Percentiles rank a stretch among this genome's conserved stretches.
Conservation (phyloP, 768 basidiomycete genomes). For the Lentinus tigrinus region DNA sequence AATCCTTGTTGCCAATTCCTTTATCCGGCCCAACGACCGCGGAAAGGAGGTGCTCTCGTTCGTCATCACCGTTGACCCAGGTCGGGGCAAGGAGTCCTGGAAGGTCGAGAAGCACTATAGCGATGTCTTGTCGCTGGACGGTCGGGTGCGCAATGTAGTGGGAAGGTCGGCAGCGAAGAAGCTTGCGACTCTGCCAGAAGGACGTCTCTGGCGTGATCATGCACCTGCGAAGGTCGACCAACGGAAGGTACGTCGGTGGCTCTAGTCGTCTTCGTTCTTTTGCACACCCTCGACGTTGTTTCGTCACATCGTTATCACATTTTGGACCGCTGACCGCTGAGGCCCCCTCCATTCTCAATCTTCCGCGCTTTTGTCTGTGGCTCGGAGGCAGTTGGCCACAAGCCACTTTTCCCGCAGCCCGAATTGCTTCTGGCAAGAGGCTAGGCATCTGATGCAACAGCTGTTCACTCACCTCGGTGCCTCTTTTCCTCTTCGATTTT, state of each 20-base stretch:
- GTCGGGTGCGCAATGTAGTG: conserved; percentile 55
- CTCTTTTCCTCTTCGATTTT: neutral
- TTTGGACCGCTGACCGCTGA: neutral
- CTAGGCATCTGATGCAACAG: conserved; percentile 4
- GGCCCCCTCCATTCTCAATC: neutral
- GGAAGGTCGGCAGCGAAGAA: conserved; percentile 75
- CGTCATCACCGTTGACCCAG: conserved; percentile 72
- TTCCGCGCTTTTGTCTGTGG: neutral
- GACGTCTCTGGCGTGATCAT: conserved; percentile 94
- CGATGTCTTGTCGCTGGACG: conserved; percentile 87
- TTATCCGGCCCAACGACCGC: conserved; percentile 84
- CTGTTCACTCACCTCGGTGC: neutral
- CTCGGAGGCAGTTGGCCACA: conserved; percentile 5
- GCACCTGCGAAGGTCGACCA: conserved; percentile 97
- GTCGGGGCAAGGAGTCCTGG: conserved; percentile 70
- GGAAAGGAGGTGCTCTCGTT: conserved; percentile 94
- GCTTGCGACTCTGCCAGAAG: conserved; percentile 82
- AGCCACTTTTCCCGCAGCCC: neutral
- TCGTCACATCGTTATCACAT: neutral
- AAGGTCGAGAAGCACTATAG: conserved; percentile 92
- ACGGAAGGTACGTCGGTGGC: conserved; percentile 66
- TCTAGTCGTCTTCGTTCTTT: neutral
- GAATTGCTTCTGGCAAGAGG: neutral
- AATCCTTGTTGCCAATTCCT: conserved; percentile 73
- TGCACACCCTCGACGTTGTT: no score